A percentile compares a stretch with the other conserved stretches of the same genome.
Conservation (phyloP, 2,329 filamentous ascomycete genomes). For the Colletotrichum aenigma region DNA sequence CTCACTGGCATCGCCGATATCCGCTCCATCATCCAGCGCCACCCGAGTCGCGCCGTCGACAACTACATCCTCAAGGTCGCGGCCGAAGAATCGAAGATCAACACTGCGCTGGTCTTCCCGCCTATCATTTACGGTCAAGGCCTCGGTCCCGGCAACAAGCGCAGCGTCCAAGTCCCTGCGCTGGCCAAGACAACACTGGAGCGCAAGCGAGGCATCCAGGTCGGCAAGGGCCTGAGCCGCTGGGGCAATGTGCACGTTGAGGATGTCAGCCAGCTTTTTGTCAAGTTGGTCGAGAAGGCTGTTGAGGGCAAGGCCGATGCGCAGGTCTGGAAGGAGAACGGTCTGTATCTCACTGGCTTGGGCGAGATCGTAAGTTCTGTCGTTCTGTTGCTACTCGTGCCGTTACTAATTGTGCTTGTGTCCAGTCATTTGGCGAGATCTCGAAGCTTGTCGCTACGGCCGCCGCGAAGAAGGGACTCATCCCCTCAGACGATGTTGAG, state of each 20-base stretch:
- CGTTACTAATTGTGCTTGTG: neutral
- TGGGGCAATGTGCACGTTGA: constrained; percentile 41
- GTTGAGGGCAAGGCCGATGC: constrained; percentile 19
- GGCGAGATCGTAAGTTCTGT: constrained; percentile 28
- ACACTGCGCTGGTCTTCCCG: constrained; percentile 38
- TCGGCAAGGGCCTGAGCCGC: constrained; percentile 35
- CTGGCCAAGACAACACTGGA: constrained; percentile 36
- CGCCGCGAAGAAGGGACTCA: constrained; percentile 29
- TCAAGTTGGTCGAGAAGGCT: constrained; percentile 33
- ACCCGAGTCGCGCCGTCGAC: constrained; percentile 36
- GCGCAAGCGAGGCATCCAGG: constrained; percentile 31
- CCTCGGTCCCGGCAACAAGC: constrained; percentile 38
- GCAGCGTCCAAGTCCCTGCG: constrained; percentile 45
- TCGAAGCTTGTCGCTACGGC: constrained; percentile 29
- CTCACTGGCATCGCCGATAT: constrained; percentile 30
- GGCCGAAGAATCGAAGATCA: constrained; percentile 26
- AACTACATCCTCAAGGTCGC: constrained; percentile 38
- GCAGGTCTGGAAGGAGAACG: constrained; percentile 40
- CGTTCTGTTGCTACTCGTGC: rapidly evolving
- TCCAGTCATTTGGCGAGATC: constrained; percentile 33
- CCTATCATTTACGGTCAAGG: constrained; percentile 45
- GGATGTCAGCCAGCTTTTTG: constrained; percentile 34
- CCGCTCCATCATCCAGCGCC: constrained; percentile 26
- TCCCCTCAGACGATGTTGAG: constrained; percentile 27
- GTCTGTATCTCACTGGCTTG: constrained; percentile 37